Conservation (phyloP, 192 early-diverging fungal species). For the Jimgerdemannia lactiflua region DNA sequence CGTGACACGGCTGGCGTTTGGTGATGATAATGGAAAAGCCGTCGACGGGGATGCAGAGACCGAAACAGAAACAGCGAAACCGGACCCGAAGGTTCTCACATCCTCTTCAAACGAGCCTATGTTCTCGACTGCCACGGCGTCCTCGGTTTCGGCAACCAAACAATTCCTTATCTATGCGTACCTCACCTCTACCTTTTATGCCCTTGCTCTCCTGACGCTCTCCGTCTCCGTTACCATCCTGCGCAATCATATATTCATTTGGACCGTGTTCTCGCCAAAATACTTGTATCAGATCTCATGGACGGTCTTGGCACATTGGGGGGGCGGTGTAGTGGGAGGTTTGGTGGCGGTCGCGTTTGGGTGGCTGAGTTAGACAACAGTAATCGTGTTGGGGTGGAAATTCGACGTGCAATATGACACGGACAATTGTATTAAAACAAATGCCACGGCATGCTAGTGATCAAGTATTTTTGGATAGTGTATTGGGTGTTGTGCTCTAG, state of each 20-base stretch:
- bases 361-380: neutral
- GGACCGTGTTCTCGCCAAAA: conserved; percentile 83
- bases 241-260: conserved; percentile 74
- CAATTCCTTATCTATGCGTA: neutral
- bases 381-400: too few species aligned
- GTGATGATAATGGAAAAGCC: neutral
- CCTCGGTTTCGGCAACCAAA: neutral
- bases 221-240: conserved; percentile 61
- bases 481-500: too few species aligned
- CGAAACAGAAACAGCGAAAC: too few species aligned
- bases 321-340: conserved; percentile 30
- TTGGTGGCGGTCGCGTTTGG: conserved; percentile 3
- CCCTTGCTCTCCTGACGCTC: conserved; percentile 46
- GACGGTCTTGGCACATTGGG: conserved; percentile 44
- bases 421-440: too few species aligned
- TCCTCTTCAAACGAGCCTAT: too few species aligned
- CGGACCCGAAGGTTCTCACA: too few species aligned
- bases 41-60: neutral
- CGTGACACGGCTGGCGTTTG: neutral
- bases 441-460: too few species aligned
- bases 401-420: too few species aligned
- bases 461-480: too few species aligned
- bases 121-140: neutral
- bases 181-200: conserved; percentile 37
- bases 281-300: conserved; percentile 75